Base-by-base conservation (phyloP, 805 yeast species). In the Ogataea sp. region DNA sequence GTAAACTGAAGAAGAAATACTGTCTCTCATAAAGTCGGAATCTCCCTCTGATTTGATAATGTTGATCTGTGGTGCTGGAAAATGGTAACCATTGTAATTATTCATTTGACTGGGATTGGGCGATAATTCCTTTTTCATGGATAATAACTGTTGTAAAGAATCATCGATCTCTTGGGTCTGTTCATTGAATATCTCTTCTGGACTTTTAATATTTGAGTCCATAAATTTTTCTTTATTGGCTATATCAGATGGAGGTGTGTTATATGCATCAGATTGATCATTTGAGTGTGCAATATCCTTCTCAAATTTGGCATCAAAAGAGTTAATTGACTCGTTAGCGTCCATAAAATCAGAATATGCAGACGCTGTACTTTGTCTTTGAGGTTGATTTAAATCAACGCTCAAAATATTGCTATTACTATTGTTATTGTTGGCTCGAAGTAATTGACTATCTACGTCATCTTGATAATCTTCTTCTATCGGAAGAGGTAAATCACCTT, bases 71-170 rank as follows among this genome's bases (percentile, higher is more conserved):
- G 49, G 8, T 13, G 31, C 25, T 20, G 37, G 14, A 14, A 26
- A 47, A 20, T 30, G 38, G 24, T 18, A 26, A 26, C 26, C 36
- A 20, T 20, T 25, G 24, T 18, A 26, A 26, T 32, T 32, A 20
- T 20, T 25, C 2, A 16, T 17, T 15, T 26, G 43, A n/a, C 27
- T 30, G 10, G 45, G 46, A 14, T 46, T 20, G 3, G 58, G 50
- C 5, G 54, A 46, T 11, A 54, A 38, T 32, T 52, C 53, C 14
- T 43, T 52, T 27, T 48, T 46, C 58, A 56, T 52, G 7, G 55
- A 50, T 9, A 55, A 36, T 20, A 56, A 36, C 34, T 56, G 61
- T 14, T 43, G 43, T 18, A 55, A 35, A 4, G 53, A 50, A 36
- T 54, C 59, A 20, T 51, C 57, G 20, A 38, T 39, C 30, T 43